Evolutionary conservation across 768 basidiomycete species (phyloP).

Genomic region (Lentinula aciculospora): DNA sequence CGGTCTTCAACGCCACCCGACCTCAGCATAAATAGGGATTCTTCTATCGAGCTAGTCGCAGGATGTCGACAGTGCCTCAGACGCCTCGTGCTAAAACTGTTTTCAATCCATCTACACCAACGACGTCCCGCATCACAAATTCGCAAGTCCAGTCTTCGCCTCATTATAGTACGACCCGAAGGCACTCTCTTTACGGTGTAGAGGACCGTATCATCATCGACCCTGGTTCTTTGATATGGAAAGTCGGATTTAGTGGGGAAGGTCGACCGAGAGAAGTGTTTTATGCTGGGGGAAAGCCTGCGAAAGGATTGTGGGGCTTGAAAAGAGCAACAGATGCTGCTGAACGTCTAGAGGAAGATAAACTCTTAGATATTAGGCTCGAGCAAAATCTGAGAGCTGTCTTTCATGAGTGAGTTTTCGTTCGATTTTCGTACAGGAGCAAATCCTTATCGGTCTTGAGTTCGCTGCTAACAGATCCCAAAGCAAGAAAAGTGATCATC

Average conservation of each 20-base stretch:
- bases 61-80: neutral
- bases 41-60: no score
- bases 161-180: constrained; percentile 76
- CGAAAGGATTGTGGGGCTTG: constrained; percentile 55
- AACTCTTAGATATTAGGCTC: constrained; percentile 62
- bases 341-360: constrained; percentile 69
- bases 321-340: constrained; percentile 44
- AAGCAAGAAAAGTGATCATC: constrained; percentile 90
- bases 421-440: neutral
- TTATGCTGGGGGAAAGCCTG: constrained; percentile 40
- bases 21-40: no score
- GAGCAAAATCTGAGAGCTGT: constrained; percentile 68
- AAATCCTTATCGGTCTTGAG: constrained; percentile 35
- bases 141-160: constrained; percentile 65
- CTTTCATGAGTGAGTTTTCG: constrained; percentile 70
- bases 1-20: no score
- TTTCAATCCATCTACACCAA: constrained; percentile 43
- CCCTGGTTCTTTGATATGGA: constrained; percentile 91
- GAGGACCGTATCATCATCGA: constrained; percentile 96
- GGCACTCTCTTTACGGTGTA: constrained; percentile 94
- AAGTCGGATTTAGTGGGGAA: constrained; percentile 97
- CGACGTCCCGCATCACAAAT: constrained; percentile 43
- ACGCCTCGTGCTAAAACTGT: constrained; percentile 4
- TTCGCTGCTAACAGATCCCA: constrained; percentile 90
- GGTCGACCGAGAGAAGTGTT: constrained; percentile 88